Evolutionary conservation across 23 red algal species (phyloP).

Genomic region (Gracilaria domingensis): DNA sequence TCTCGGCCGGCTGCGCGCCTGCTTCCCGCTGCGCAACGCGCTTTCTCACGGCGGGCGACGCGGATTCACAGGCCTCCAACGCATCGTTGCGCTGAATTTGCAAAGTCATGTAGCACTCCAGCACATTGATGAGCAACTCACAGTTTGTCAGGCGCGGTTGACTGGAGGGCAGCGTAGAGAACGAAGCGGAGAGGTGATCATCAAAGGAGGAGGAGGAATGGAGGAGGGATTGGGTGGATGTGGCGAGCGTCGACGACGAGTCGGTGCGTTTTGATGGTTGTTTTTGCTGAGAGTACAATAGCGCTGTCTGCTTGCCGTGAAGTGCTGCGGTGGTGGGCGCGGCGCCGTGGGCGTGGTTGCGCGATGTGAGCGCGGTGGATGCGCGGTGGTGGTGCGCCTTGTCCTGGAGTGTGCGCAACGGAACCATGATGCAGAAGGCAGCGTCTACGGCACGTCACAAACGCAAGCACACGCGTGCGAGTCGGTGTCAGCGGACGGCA

Average conservation of each 20-base stretch:
- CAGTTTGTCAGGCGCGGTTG: constrained; percentile 35
- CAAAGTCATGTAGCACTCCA: constrained; percentile 54
- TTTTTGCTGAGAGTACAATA: too few species aligned
- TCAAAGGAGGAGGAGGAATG: not conserved
- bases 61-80: not conserved
- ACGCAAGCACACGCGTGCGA: too few species aligned
- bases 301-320: too few species aligned
- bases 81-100: constrained; percentile 14
- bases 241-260: not conserved
- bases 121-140: constrained; percentile 58
- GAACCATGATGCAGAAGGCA: constrained; percentile 9
- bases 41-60: not conserved
- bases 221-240: not conserved
- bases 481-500: too few species aligned
- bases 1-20: not conserved
- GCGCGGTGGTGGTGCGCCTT: not conserved
- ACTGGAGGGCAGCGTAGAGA: not conserved
- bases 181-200: not conserved
- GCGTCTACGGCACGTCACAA: not conserved
- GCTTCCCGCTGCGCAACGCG: not conserved
- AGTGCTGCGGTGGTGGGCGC: not conserved
- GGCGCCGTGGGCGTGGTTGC: not conserved
- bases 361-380: not conserved
- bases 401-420: not conserved
- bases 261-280: too few species aligned